These are phyloP conservation scores for Mortierella sp. DNA, from an alignment of 371 early-diverging fungal genomes.

Conservation along the genomic window DNA sequence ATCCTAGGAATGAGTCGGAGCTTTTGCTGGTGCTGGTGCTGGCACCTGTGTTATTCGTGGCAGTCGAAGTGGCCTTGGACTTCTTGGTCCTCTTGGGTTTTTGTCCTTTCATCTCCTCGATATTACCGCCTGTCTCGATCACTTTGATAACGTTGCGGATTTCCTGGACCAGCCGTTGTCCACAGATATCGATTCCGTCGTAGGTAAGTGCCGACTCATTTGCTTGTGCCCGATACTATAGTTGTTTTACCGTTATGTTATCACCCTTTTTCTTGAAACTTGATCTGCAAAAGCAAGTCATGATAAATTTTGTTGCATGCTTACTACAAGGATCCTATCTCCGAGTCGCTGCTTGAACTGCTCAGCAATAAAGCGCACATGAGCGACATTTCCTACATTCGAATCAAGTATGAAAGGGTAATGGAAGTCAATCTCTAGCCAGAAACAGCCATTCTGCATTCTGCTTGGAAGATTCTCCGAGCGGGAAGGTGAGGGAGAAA, in stretches of 20 bases:
- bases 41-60: no score
- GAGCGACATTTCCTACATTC: background rate
- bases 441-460: no score
- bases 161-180: slow-evolving; percentile 28
- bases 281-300: background rate
- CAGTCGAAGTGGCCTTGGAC: no score
- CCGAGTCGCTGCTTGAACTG: slow-evolving; percentile 32
- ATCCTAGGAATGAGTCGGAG: no score
- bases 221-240: slow-evolving; percentile 35
- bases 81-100: slow-evolving; percentile 3
- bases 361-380: slow-evolving; percentile 24
- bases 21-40: background rate
- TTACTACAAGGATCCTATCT: slow-evolving; percentile 23
- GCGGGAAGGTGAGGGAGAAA: no score
- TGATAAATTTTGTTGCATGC: background rate
- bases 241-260: background rate
- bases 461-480: no score
- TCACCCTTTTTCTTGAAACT: no score
- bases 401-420: no score
- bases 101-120: slow-evolving; percentile 40
- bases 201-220: slow-evolving; percentile 35
- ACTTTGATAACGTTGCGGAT: slow-evolving; percentile 31
- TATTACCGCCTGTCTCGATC: slow-evolving; percentile 34
- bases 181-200: slow-evolving; percentile 44
- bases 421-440: no score